phyloP scores from a whole-genome alignment of 495 filamentous ascomycete species.

The Trichoderma gamsii region DNA sequence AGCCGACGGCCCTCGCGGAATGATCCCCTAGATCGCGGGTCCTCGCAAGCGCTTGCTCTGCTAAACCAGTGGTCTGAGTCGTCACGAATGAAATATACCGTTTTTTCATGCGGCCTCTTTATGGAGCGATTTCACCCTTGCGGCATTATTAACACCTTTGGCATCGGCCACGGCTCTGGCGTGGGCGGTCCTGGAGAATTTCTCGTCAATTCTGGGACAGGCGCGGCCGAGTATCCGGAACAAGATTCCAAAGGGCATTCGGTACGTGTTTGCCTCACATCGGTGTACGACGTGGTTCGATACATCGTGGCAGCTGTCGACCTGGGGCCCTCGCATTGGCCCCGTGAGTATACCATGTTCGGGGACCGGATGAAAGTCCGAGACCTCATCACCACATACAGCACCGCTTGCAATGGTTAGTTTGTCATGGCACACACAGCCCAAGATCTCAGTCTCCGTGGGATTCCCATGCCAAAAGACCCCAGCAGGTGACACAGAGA shows the following conservation, averaged over 20 bases:
- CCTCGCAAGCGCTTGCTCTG: constrained; percentile 44
- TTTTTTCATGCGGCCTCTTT: constrained; percentile 68
- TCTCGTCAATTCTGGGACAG: constrained; percentile 53
- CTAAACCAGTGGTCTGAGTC: constrained; percentile 46
- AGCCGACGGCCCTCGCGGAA: constrained; percentile 41
- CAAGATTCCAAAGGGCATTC: constrained; percentile 41
- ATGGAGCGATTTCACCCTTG: constrained; percentile 67
- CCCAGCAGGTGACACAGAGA: constrained; percentile 1
- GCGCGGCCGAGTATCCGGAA: constrained; percentile 53
- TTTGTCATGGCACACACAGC: not conserved
- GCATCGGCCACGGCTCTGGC: constrained; percentile 45
- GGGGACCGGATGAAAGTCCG: constrained; percentile 54
- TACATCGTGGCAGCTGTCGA: constrained; percentile 59
- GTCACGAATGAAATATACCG: constrained; percentile 53
- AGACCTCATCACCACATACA: constrained; percentile 43
- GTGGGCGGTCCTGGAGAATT: constrained; percentile 54
- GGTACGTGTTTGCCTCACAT: constrained; percentile 57
- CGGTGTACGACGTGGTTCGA: constrained; percentile 57
- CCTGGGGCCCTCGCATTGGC: constrained; percentile 56
- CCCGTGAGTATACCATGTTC: constrained; percentile 57
- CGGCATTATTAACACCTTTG: constrained; percentile 46
- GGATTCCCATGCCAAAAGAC: not conserved
- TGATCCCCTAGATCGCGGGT: constrained; percentile 49
- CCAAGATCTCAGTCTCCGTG: not conserved
- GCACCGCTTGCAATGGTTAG: constrained; percentile 26